Evolutionary conservation across 192 early-diverging fungal species (phyloP), one percentile per base, ranked within the genome.

Genomic region (Backusella parvicylindrica): DNA sequence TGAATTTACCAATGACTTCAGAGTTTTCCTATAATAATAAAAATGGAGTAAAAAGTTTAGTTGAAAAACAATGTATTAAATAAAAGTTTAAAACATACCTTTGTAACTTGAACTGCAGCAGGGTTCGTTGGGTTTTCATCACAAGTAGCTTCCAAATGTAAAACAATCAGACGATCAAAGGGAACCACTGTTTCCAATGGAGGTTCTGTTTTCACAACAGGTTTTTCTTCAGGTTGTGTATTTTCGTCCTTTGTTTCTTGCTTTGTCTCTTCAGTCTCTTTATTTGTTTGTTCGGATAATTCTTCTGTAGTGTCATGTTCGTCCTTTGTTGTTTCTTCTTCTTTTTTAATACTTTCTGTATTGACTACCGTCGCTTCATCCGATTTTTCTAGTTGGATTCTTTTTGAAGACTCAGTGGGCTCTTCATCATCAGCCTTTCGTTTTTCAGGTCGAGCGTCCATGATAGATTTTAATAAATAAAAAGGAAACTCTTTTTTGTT

Each of bases 141-240:
- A 79, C 90, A 89, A n/a, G 91, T 93, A 9, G 90, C 88, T 73
- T 91, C 90, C 32, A 89, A 77, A 71, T 89, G 81, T n/a, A 92
- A 76, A n/a, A 90, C 82, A 37, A 93, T 84, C 35, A 91, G 84
- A 35, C 82, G 85, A 72, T 92, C 86, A 68, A 75, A 82, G 43
- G 81, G 81, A 38, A 80, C 53, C 7, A 36, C 37, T 12, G 76
- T 77, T 49, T 75, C 74, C 41, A 64, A 68, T 26, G 21, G 31
- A 26, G 72, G 38, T 8, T 56, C 26, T 64, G 64, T 6, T 33
- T 63, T 60, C 0, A 63, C 37, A 13, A 3, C 8, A 8, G 50
- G n/a, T n/a, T 53, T 53, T 53, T 53, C 50, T 26, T 53, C 50
- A 21, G 18, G 6, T 6, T 38, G n/a, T 2, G 0, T 3, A 15